Conservation (phyloP, 1,284 basidiomycete species). For the Ustilago cynodontis region DNA sequence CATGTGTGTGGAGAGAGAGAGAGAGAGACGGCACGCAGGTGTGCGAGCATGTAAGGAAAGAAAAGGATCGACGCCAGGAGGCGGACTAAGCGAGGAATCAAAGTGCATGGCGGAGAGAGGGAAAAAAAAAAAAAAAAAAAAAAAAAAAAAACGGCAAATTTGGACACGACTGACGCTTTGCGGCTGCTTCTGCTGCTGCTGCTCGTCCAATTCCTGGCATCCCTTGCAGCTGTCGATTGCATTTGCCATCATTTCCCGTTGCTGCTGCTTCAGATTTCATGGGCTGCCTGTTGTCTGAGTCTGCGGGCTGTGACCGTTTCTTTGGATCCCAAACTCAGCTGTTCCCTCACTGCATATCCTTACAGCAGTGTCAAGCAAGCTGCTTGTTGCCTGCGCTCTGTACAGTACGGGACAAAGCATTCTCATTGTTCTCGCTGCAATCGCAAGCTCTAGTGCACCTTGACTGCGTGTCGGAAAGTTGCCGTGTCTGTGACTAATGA, state of each 20-base stretch:
- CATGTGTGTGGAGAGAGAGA: not conserved
- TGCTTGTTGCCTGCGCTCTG: not conserved
- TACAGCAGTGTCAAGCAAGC: not conserved
- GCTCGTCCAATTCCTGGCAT: slow-evolving; percentile 28
- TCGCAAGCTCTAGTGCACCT: not conserved
- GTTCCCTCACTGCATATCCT: not conserved
- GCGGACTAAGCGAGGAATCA: slow-evolving; percentile 14
- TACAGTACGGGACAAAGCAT: not conserved
- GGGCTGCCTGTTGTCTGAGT: too few relatives aligned
- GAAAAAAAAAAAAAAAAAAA: too few relatives aligned
- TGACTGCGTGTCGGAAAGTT: not conserved
- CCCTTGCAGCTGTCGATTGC: slow-evolving; percentile 36
- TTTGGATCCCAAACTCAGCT: slow-evolving; percentile 1
- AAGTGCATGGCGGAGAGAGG: slow-evolving; percentile 7
- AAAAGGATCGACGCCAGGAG: slow-evolving; percentile 27
- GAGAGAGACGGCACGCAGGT: not conserved
- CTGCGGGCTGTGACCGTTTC: too few relatives aligned
- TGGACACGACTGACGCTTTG: not conserved
- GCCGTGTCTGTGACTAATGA: not conserved
- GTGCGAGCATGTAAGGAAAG: slow-evolving; percentile 3
- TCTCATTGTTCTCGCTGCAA: not conserved
- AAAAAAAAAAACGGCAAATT: not conserved
- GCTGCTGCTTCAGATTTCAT: not conserved
- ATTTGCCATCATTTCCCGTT: not conserved
- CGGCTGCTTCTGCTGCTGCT: not conserved